phyloP scores from a whole-genome alignment of 495 filamentous ascomycete species.

The Friedmanniomyces simplex region DNA sequence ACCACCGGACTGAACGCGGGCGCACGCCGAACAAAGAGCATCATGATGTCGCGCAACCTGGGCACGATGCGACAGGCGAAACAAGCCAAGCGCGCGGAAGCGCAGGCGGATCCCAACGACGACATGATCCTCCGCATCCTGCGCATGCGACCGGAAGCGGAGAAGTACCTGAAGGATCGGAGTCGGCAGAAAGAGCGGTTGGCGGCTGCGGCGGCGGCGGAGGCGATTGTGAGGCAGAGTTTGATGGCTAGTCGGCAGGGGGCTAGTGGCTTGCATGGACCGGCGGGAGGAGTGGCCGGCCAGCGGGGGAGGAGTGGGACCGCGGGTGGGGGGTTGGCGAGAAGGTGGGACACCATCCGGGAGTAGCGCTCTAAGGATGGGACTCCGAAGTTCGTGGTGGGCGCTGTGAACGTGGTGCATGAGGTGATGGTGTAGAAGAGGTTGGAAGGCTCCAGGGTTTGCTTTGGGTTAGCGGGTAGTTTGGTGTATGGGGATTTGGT shows the following conservation, averaged over 20 bases:
- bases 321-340: conserved; percentile 1
- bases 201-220: conserved; percentile 79
- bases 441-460: too few relatives aligned
- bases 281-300: not conserved
- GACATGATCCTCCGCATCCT: conserved; percentile 97
- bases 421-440: not conserved
- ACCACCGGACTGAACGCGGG: conserved; percentile 56
- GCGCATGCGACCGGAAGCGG: conserved; percentile 93
- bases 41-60: conserved; percentile 89
- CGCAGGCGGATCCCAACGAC: conserved; percentile 92
- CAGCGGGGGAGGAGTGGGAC: not conserved
- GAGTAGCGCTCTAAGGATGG: conserved; percentile 10
- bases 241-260: conserved; percentile 49
- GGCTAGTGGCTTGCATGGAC: not conserved
- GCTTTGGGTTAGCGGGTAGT: too few relatives aligned
- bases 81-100: conserved; percentile 87
- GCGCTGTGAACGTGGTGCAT: not conserved
- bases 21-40: conserved; percentile 74
- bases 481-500: too few relatives aligned
- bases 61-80: conserved; percentile 95
- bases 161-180: conserved; percentile 75
- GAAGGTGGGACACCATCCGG: conserved; percentile 18
- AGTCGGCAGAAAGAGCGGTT: conserved; percentile 90
- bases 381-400: not conserved
- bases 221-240: conserved; percentile 90